Percentiles rank a stretch among this genome's conserved stretches.
These are phyloP conservation scores for Camptophora hylomeconis DNA, from an alignment of 2,329 filamentous ascomycete genomes.

Conservation along the genomic window DNA sequence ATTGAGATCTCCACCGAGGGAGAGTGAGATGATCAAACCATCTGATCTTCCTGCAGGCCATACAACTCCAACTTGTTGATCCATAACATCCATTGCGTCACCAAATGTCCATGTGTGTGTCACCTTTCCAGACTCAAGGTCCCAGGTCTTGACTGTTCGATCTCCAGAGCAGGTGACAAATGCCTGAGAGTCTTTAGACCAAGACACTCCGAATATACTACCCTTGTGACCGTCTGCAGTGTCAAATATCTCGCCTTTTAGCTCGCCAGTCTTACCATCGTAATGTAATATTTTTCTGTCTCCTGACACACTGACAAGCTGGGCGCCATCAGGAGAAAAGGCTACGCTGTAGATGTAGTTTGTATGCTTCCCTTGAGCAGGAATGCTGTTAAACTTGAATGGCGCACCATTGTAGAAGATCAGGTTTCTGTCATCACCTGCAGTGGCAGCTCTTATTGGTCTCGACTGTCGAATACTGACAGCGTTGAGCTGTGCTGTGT, in stretches of 20 bases:
- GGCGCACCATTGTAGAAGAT: constrained; percentile 90
- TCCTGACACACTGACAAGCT: constrained; percentile 78
- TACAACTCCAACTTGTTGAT: constrained; percentile 91
- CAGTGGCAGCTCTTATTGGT: constrained; percentile 82
- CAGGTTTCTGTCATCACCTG: constrained; percentile 75
- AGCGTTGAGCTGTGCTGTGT: constrained; percentile 80
- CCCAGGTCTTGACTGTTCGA: constrained; percentile 91
- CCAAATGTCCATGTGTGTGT: constrained; percentile 78
- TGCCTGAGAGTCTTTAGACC: constrained; percentile 72
- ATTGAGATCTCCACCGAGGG: constrained; percentile 76
- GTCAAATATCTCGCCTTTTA: constrained; percentile 52
- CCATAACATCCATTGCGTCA: constrained; percentile 52
- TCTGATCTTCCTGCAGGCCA: constrained; percentile 75
- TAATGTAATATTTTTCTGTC: constrained; percentile 89
- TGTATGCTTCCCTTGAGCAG: constrained; percentile 57
- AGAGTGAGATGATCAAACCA: constrained; percentile 78
- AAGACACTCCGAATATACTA: constrained; percentile 84
- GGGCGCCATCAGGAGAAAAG: constrained; percentile 77
- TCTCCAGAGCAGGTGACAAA: constrained; percentile 89
- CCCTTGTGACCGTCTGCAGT: constrained; percentile 78
- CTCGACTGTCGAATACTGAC: constrained; percentile 82
- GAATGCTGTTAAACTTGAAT: constrained; percentile 83
- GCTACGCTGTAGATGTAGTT: constrained; percentile 80
- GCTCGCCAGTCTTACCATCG: constrained; percentile 88
- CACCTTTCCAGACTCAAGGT: constrained; percentile 63